Evolutionary conservation across 2,329 filamentous ascomycete genomes (phyloP).

Genomic region (Ascosphaera apis): DNA sequence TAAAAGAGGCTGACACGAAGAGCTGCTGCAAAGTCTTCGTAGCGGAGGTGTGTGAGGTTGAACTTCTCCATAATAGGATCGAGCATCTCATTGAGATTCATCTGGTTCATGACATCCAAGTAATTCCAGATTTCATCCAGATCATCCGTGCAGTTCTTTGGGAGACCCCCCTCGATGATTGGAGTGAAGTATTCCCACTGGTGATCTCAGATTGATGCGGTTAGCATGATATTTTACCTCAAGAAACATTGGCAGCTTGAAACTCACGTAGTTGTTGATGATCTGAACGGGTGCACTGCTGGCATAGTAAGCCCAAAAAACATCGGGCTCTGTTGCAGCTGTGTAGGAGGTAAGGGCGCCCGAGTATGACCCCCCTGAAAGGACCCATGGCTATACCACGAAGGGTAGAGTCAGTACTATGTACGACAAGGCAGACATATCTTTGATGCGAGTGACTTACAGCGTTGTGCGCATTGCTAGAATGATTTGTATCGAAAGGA

Average conservation of each 20-base stretch:
- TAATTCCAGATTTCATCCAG: constrained; percentile 27
- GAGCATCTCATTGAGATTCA: constrained; percentile 28
- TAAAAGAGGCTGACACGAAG: too few relatives aligned
- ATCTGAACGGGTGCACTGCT: constrained; percentile 33
- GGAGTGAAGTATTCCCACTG: constrained; percentile 34
- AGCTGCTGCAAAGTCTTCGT: too few relatives aligned
- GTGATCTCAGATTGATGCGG: too few relatives aligned
- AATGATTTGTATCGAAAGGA: constrained; percentile 27
- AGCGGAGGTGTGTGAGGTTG: too few relatives aligned
- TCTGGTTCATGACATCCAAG: constrained; percentile 20
- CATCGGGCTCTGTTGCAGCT: too few relatives aligned
- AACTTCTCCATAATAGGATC: constrained; percentile 29
- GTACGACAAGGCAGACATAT: too few relatives aligned
- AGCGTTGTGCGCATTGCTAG: constrained; percentile 27
- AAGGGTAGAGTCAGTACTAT: too few relatives aligned
- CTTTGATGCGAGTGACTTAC: constrained; percentile 24
- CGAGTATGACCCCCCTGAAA: too few relatives aligned
- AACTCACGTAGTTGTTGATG: constrained; percentile 26
- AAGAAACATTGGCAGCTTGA: constrained; percentile 1
- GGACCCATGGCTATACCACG: too few relatives aligned
- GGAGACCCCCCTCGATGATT: constrained; percentile 34
- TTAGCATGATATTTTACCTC: too few relatives aligned
- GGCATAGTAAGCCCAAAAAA: too few relatives aligned
- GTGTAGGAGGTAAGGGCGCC: too few relatives aligned
- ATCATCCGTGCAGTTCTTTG: constrained; percentile 34